Evolutionary conservation across 2,329 filamentous ascomycete genomes (phyloP), one percentile per base, ranked within the genome.

Genomic region (Xylariaceae sp.): DNA sequence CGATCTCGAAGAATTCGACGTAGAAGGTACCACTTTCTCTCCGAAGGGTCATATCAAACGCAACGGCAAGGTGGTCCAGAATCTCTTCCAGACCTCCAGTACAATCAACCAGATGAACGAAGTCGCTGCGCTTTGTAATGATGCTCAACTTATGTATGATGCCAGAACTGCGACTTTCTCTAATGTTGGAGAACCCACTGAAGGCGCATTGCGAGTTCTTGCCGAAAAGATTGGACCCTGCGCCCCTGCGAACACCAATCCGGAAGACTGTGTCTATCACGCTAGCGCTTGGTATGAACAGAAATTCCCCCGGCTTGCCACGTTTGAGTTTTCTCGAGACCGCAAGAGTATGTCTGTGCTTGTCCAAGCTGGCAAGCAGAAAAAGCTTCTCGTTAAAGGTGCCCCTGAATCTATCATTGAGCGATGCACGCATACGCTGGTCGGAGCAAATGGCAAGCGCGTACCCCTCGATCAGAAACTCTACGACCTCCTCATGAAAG

Each of bases 281-380:
- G 86, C 91, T 54, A 97, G 92, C 77, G 82, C 86, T 60, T 86
- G 87, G 75, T 97, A 96, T 71, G 92, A 96, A 75, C 81, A 85
- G 62, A 82, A 84, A 62, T 83, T 87, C 43, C 84, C 85, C 46
- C 85, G 88, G 35, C 80, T 96, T 51, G 88, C 92, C 7, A 96
- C 92, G 9, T 99, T 91, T 66, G 94, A 99, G 71, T 99, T 99
- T 75, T 97, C 94, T 1, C 87, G 94, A 65, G 94, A 99, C 73
- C 86, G 94, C 59, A 99, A 99, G 84, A 97, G 93, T 75, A 99
- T 99, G 94, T 99, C 94, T 41, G 95, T 99, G 29, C 78, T 97
- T 54, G 91, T 95, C 58, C 82, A 88, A 61, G 81, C 82, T 49
- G 87, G 83, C 50, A 78, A 80, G 43, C 74, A 85, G 46, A 85